Evolutionary conservation across 345 rosid species (phyloP).

Genomic region (Acer campestre): DNA sequence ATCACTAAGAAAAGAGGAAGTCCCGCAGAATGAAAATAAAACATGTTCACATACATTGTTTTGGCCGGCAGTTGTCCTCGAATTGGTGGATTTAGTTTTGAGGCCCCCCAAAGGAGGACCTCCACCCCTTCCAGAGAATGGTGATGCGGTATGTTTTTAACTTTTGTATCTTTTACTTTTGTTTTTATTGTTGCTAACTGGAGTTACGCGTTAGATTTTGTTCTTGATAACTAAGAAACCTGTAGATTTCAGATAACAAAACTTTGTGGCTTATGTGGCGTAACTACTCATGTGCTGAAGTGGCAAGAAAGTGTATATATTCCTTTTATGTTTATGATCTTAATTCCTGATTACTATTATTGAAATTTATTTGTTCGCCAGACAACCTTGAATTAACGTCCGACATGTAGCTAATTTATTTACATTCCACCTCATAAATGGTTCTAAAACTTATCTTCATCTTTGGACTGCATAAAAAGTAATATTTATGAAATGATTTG

Average conservation of each 20-base stretch:
- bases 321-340: not conserved
- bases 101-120: slow-evolving; percentile 84
- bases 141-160: slow-evolving; percentile 61
- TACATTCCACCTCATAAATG: not conserved
- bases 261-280: not conserved
- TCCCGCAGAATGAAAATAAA: slow-evolving; percentile 29
- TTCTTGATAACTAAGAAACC: slow-evolving; percentile 1
- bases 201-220: slow-evolving; percentile 1
- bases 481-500: not conserved
- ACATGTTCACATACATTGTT: slow-evolving; percentile 23
- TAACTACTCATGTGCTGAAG: not conserved
- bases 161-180: not conserved
- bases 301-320: not conserved
- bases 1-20: slow-evolving; percentile 20
- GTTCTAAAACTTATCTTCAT: not conserved
- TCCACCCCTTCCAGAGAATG: slow-evolving; percentile 73
- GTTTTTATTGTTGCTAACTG: not conserved
- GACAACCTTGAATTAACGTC: not conserved
- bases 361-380: not conserved
- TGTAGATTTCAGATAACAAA: not conserved
- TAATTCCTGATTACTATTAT: not conserved
- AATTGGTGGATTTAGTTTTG: slow-evolving; percentile 74
- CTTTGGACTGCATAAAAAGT: not conserved
- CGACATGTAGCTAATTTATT: not conserved
- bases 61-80: slow-evolving; percentile 53